A percentile compares a stretch with the other conserved stretches of the same genome.
These are phyloP conservation scores for Ogataea neopini DNA, from an alignment of 805 yeast species.

Conservation along the genomic window DNA sequence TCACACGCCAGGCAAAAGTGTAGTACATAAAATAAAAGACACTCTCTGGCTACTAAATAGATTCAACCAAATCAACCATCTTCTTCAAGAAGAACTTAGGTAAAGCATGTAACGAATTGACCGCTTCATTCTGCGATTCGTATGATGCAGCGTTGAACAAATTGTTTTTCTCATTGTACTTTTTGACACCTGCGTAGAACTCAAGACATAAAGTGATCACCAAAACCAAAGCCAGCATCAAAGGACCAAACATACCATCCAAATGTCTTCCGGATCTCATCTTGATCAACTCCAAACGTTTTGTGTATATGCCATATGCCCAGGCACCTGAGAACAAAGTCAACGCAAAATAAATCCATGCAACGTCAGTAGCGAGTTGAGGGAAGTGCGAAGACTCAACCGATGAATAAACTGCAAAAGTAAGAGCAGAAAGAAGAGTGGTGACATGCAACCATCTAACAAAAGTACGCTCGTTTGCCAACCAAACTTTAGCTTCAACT, in stretches of 20 bases:
- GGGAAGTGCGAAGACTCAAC: constrained; percentile 66
- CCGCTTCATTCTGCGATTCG: constrained; percentile 17
- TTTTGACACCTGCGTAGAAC: constrained; percentile 64
- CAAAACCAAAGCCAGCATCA: constrained; percentile 72
- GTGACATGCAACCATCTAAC: constrained; percentile 94
- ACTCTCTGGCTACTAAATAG: constrained; percentile 9
- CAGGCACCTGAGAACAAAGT: constrained; percentile 84
- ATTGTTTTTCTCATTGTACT: constrained; percentile 27
- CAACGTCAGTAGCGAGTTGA: constrained; percentile 63
- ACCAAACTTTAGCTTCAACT: constrained; percentile 97
- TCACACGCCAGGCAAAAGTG: not conserved
- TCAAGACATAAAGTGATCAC: constrained; percentile 66
- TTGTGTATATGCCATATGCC: constrained; percentile 81
- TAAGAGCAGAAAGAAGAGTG: constrained; percentile 76
- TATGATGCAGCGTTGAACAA: constrained; percentile 14
- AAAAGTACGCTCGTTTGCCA: constrained; percentile 97
- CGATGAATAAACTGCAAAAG: constrained; percentile 81
- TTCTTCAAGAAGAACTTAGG: constrained; percentile 26
- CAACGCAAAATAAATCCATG: constrained; percentile 76
- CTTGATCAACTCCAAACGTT: constrained; percentile 69
- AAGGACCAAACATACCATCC: constrained; percentile 89
- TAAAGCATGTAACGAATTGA: constrained; percentile 30
- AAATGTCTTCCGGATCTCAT: constrained; percentile 84
- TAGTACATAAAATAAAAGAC: not conserved
- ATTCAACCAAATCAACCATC: constrained; percentile 27